A percentile compares a stretch with the other conserved stretches of the same genome.
These are phyloP conservation scores for Blastobotrys aristatus DNA, from an alignment of 1,139 yeast genomes.

Conservation along the genomic window DNA sequence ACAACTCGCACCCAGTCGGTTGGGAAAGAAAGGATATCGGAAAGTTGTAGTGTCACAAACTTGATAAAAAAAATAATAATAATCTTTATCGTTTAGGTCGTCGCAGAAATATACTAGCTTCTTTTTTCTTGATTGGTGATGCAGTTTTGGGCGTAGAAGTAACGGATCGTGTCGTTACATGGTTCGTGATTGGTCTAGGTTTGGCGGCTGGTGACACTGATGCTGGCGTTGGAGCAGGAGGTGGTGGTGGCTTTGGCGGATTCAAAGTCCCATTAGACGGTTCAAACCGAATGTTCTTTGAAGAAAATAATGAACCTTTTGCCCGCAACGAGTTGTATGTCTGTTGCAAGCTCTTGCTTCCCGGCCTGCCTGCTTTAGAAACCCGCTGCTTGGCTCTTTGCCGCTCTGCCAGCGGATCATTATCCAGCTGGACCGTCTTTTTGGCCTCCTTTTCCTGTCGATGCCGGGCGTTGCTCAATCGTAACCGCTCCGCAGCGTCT, in stretches of 20 bases:
- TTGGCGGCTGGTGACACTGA: not conserved
- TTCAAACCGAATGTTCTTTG: constrained; percentile 23
- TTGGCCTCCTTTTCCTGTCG: constrained; percentile 25
- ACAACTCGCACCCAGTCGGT: constrained; percentile 46
- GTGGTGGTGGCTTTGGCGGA: not conserved
- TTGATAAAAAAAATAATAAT: too few species aligned
- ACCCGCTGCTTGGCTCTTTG: constrained; percentile 17
- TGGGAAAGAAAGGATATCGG: constrained; percentile 60
- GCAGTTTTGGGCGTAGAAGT: not conserved
- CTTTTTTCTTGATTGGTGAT: constrained; percentile 5
- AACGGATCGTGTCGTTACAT: too few species aligned
- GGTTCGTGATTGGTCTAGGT: too few species aligned
- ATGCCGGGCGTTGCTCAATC: constrained; percentile 23
- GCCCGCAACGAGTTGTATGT: constrained; percentile 12
- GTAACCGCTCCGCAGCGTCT: constrained; percentile 26
- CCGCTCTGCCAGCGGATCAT: constrained; percentile 24
- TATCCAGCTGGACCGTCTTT: constrained; percentile 26
- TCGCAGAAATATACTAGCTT: constrained; percentile 11
- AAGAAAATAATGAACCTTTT: constrained; percentile 27
- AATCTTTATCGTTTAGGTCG: constrained; percentile 9
- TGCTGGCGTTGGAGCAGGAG: not conserved
- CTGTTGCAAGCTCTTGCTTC: constrained; percentile 17
- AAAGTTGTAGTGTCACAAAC: constrained; percentile 22
- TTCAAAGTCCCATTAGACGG: not conserved
- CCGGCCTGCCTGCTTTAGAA: constrained; percentile 18